Base-by-base conservation (phyloP, 2,329 filamentous ascomycete genomes). In the Rasamsonia emersonii region DNA sequence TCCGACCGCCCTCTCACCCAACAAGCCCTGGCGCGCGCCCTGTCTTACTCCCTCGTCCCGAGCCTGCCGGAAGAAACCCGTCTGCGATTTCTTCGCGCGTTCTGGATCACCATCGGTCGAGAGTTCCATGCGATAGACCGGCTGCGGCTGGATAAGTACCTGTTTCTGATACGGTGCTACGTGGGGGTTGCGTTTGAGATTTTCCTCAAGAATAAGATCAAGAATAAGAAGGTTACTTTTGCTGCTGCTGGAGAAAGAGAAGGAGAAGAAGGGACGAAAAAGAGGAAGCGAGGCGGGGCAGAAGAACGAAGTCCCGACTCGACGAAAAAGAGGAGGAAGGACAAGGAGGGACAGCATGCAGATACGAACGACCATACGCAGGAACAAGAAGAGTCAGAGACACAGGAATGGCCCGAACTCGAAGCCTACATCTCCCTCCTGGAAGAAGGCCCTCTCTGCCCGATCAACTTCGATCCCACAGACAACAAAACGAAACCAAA, bases 61-160 rank as follows among this genome's bases (percentile, higher is more conserved):
- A 62, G 70, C 14, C 64, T 89, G 17, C 71, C 74, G 23, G 51
- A 52, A 61, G 35, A 59, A 21, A 60, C 57, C 10, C 45, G 62
- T 4, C 55, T 64, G 27, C 58, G 59, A 2, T 69, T 70, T 50
- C 64, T 82, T 39, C 65, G 65, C 37, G 79, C 68, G 17, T 86
- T 85, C 61, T 86, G 79, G 79, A 69, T 73, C 43, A 82, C 79
- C 6, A 71, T 86, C 56, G 67, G 72, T 28, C 61, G 71, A 27
- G 77, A 85, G 59, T 86, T 80, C 75, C 74, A 73, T 17, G 64
- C 68, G 26, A 77, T 86, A 39, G 82, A 86, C 54, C 76, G 81
- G 6, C 61, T 83, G 43, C 75, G 85, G 24, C 79, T 96, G 67
- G 86, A 98, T 62, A 98, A 98, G 67, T 96, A 93, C 52, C 65